phyloP scores from a whole-genome alignment of 345 rosid genomes.

The Excoecaria cochinchinensis region DNA sequence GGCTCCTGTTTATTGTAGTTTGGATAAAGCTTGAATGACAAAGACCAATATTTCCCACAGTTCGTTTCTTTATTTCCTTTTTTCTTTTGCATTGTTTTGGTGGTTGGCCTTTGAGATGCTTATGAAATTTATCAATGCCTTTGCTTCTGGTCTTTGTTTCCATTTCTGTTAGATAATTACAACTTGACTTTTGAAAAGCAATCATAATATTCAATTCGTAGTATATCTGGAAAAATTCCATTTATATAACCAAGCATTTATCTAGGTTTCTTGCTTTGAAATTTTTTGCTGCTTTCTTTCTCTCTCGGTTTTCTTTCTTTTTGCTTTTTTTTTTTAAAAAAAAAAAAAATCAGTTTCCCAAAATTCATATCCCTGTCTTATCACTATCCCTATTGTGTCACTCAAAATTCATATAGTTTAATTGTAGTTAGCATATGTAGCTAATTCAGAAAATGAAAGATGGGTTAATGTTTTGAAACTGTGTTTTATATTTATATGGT shows the following conservation, averaged over 20 bases:
- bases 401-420: background rate
- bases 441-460: conserved; percentile 8
- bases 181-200: background rate
- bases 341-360: too few relatives aligned
- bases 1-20: background rate
- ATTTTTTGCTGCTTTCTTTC: background rate
- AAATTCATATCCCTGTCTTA: background rate
- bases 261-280: background rate
- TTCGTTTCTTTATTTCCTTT: conserved; percentile 4
- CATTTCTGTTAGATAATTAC: conserved; percentile 1
- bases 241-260: background rate
- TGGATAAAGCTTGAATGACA: background rate
- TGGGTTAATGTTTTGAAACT: conserved; percentile 10
- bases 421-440: background rate
- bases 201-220: conserved; percentile 1
- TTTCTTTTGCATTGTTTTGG: background rate
- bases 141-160: background rate
- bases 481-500: conserved; percentile 2
- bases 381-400: background rate
- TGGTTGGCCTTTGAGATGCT: background rate
- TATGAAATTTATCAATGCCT: conserved; percentile 3
- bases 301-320: too few relatives aligned
- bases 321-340: too few relatives aligned
- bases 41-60: background rate
- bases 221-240: background rate